Evolutionary conservation across 2,329 filamentous ascomycete species (phyloP).

Genomic region (Neofusicoccum laricinum): DNA sequence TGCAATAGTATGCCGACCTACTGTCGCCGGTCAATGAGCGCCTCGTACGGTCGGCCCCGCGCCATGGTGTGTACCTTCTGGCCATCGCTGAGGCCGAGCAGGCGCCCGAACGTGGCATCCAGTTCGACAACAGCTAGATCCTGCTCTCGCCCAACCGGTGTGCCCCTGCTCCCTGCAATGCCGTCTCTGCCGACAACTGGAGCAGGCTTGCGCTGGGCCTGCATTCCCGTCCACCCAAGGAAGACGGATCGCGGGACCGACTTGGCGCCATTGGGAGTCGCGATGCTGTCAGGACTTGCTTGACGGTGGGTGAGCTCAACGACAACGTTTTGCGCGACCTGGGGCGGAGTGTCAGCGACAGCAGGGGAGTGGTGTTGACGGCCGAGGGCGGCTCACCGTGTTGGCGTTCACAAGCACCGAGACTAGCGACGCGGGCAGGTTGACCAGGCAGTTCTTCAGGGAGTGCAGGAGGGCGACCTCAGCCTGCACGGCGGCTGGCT

Average conservation of each 20-base stretch:
- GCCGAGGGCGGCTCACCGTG: conserved; percentile 59
- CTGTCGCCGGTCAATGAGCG: conserved; percentile 13
- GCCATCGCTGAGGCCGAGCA: conserved; percentile 74
- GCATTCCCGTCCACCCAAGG: conserved; percentile 96
- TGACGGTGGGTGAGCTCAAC: conserved; percentile 82
- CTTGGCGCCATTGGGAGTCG: conserved; percentile 35
- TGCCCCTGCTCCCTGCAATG: conserved; percentile 57
- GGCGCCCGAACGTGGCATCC: conserved; percentile 76
- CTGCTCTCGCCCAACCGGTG: conserved; percentile 64
- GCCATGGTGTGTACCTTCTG: conserved; percentile 60
- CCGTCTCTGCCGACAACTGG: conserved; percentile 74
- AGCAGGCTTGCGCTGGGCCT: conserved; percentile 78
- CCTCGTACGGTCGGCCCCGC: not conserved
- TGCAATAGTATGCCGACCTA: conserved; percentile 67
- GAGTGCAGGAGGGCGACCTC: conserved; percentile 78
- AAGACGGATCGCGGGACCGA: conserved; percentile 68
- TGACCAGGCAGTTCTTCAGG: conserved; percentile 91
- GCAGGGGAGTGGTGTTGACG: conserved; percentile 48
- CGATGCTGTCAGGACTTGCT: conserved; percentile 44
- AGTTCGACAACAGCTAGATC: conserved; percentile 79
- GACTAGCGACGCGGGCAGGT: conserved; percentile 81
- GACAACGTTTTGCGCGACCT: conserved; percentile 94
- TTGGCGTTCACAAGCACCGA: conserved; percentile 84
- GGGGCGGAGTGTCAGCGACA: conserved; percentile 2
- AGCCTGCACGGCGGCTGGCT: conserved; percentile 56